Evolutionary conservation across 208 protist species (phyloP), one percentile per base, ranked within the genome.

Genomic region (Herpetomonas tarakana): DNA sequence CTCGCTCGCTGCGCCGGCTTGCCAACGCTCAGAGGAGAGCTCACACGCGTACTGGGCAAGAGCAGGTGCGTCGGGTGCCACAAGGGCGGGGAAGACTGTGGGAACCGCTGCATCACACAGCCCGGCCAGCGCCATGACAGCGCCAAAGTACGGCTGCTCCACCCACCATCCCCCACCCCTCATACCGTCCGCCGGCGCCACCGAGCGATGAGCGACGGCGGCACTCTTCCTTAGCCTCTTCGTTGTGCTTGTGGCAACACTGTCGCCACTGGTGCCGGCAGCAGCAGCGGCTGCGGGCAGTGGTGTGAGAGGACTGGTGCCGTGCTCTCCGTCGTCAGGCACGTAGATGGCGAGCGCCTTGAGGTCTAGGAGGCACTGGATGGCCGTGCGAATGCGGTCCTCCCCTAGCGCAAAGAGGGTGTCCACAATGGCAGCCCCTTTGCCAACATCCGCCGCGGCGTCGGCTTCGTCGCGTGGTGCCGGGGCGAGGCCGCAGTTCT

Each of bases 81-180:
- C 27, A 31, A 93, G 68, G 44, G 72, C 53, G 1, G 86, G 81
- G 9, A 72, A 44, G 38, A 65, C 67, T 60, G 79, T 60, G 0
- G 82, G 83, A 26, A 93, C 66, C 0, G 86, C 82, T 0, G 80
- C 72, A 46, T 93, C 83, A 52, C 78, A 62, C 12, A 90, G 57
- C 30, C 62, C 41, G 47, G 81, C 68, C 12, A 93, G 64, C 9
- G 79, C 79, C 28, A 74, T 55, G 27, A 74, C 54, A 28, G 64
- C 71, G 16, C 58, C 27, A 2, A 25, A 21, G 47, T 55, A 51
- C 22, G 18, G 3, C 28, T 30, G 16, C 21, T 12, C 24, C 4
- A 71, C 58, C 55, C 55, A 65, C 26, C 35, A 65, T 44, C 60
- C 54, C 25, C 61, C 38, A 55, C 35, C 18, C 47, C 0, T 14